These are phyloP conservation scores for Plasmodium fragile DNA, from an alignment of 169 alveolate genomes.

Conservation along the genomic window DNA sequence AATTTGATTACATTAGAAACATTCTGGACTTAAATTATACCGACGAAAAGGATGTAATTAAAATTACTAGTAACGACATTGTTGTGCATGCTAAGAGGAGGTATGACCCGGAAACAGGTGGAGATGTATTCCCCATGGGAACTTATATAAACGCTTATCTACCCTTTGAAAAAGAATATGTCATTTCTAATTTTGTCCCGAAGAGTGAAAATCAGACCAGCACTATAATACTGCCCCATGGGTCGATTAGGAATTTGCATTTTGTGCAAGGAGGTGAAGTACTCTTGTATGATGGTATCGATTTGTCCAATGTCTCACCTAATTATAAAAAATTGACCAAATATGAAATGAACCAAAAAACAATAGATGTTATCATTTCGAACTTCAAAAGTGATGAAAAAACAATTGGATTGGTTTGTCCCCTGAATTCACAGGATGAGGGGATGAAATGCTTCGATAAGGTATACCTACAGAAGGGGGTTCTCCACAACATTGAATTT, in stretches of 20 bases:
- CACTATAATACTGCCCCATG: background rate
- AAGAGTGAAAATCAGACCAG: background rate
- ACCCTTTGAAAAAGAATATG: background rate
- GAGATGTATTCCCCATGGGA: constrained; percentile 3
- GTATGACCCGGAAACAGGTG: background rate
- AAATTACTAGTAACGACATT: constrained; percentile 6
- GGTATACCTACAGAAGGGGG: background rate
- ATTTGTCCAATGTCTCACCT: constrained; percentile 6
- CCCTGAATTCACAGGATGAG: background rate
- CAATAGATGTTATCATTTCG: constrained; percentile 3
- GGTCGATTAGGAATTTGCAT: background rate
- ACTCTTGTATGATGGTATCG: constrained; percentile 6
- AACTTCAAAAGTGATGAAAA: constrained; percentile 10
- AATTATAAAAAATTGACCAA: constrained; percentile 6
- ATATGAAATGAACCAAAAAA: background rate
- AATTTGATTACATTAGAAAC: constrained; percentile 14
- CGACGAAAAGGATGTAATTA: background rate
- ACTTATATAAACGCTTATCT: constrained; percentile 4
- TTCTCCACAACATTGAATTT: background rate
- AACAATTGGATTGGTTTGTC: constrained; percentile 23
- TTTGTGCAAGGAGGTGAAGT: constrained; percentile 12
- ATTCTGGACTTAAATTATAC: background rate
- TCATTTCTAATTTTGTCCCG: constrained; percentile 20
- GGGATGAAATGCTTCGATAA: constrained; percentile 13
- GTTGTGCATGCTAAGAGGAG: background rate